Evolutionary conservation across 345 rosid species (phyloP).

Genomic region (Raphanus raphanistrum): DNA sequence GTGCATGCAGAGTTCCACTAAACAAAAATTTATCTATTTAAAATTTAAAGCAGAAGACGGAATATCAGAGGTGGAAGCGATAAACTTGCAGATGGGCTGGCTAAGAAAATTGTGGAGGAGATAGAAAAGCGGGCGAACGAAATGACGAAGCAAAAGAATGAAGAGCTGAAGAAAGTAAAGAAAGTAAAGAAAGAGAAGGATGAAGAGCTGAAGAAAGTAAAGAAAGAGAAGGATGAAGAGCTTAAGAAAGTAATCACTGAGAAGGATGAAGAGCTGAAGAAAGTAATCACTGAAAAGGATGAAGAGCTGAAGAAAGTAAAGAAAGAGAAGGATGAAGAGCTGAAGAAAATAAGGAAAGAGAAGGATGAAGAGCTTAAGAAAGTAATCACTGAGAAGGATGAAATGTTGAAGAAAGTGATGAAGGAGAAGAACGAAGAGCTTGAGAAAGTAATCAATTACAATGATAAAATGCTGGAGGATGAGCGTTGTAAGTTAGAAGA

Average conservation of each 20-base stretch:
- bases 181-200: not conserved
- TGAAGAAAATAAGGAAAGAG: not conserved
- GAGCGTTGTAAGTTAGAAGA: not conserved
- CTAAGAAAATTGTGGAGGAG: not conserved
- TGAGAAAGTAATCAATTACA: not conserved
- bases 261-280: not conserved
- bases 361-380: not conserved
- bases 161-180: not conserved
- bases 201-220: not conserved
- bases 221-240: not conserved
- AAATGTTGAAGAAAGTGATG: not conserved
- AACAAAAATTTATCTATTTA: not conserved
- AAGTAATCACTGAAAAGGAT: not conserved
- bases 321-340: not conserved
- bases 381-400: not conserved
- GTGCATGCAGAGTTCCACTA: not conserved
- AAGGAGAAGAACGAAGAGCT: not conserved
- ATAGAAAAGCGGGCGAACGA: not conserved
- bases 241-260: no score
- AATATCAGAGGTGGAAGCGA: not conserved
- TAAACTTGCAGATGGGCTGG: not conserved
- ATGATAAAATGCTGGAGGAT: not conserved
- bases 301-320: not conserved
- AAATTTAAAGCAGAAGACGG: not conserved
- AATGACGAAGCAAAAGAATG: not conserved